Evolutionary conservation across 768 basidiomycete species (phyloP).

Genomic region (Dacryopinax primogenitus): DNA sequence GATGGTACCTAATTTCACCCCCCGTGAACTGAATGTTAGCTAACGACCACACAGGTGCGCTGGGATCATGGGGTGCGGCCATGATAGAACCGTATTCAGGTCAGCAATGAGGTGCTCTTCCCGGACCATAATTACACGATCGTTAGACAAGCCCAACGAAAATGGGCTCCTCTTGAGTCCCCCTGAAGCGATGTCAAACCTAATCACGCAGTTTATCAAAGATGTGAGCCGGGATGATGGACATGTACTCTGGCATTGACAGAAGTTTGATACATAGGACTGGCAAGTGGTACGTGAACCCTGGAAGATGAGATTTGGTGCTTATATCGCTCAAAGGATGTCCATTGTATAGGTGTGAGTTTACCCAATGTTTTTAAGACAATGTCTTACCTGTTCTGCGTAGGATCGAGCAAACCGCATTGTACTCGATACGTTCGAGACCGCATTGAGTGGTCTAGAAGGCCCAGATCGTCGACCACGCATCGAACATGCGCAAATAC

Average conservation of each 20-base stretch:
- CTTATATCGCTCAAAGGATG: constrained; percentile 42
- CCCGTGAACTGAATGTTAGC: constrained; percentile 12
- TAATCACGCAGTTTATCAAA: constrained; percentile 51
- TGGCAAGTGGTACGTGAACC: constrained; percentile 65
- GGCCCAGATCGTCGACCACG: constrained; percentile 41
- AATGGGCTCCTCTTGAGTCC: constrained; percentile 54
- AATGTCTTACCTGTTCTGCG: background rate
- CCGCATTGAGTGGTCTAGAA: constrained; percentile 30
- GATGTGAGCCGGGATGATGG: constrained; percentile 33
- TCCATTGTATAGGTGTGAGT: constrained; percentile 61
- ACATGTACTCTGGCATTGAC: background rate
- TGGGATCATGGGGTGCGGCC: constrained; percentile 88
- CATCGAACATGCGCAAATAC: constrained; percentile 88
- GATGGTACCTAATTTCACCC: constrained; percentile 42
- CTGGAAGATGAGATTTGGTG: background rate
- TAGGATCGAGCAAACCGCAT: constrained; percentile 69
- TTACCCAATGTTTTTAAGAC: background rate
- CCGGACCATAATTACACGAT: background rate
- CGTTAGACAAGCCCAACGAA: constrained; percentile 50
- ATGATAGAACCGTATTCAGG: constrained; percentile 64
- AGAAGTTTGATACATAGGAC: constrained; percentile 25
- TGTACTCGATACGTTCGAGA: constrained; percentile 72
- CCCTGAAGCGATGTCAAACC: constrained; percentile 39
- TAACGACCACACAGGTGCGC: constrained; percentile 43
- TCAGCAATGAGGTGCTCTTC: background rate